Evolutionary conservation across 805 yeast genomes (phyloP).

Genomic region (Hemisphaericaspora nanyangensis): DNA sequence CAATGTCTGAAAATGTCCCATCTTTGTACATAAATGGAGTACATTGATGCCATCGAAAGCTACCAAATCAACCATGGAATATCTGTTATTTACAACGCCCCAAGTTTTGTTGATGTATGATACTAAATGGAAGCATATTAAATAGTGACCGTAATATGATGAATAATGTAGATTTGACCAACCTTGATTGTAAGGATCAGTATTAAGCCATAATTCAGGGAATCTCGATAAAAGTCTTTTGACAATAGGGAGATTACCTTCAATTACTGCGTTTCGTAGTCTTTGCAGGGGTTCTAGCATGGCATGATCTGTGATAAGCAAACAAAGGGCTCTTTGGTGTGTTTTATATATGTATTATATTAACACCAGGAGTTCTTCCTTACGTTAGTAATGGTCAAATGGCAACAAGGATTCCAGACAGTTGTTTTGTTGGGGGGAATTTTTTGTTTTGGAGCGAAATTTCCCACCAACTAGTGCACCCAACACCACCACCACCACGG

Average conservation of each 20-base stretch:
- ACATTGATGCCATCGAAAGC: slow-evolving; percentile 35
- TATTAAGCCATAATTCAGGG: slow-evolving; percentile 43
- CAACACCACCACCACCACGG: no score
- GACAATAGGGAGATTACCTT: slow-evolving; percentile 37
- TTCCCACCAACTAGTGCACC: no score
- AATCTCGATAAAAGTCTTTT: slow-evolving; percentile 33
- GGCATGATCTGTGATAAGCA: slow-evolving; percentile 2
- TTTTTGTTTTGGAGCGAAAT: no score
- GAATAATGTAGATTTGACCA: slow-evolving; percentile 44
- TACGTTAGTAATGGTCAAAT: no score
- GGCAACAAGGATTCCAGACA: no score
- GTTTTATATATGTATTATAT: no score
- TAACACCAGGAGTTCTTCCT: no score
- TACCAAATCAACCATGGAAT: slow-evolving; percentile 26
- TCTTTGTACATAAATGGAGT: slow-evolving; percentile 30
- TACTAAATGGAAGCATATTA: slow-evolving; percentile 39
- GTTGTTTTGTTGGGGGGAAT: no score
- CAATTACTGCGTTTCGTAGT: slow-evolving; percentile 35
- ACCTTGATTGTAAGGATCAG: slow-evolving; percentile 30
- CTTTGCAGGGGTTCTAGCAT: slow-evolving; percentile 37
- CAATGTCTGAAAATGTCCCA: slow-evolving; percentile 37
- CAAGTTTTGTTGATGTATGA: slow-evolving; percentile 24
- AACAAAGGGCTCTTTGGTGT: no score
- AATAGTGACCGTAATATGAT: slow-evolving; percentile 37
- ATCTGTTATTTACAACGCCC: slow-evolving; percentile 10